Percentiles rank a stretch among this genome's conserved stretches.
phyloP scores from a whole-genome alignment of 108 stramenopile genomes.

The Cyclotella cryptica region DNA sequence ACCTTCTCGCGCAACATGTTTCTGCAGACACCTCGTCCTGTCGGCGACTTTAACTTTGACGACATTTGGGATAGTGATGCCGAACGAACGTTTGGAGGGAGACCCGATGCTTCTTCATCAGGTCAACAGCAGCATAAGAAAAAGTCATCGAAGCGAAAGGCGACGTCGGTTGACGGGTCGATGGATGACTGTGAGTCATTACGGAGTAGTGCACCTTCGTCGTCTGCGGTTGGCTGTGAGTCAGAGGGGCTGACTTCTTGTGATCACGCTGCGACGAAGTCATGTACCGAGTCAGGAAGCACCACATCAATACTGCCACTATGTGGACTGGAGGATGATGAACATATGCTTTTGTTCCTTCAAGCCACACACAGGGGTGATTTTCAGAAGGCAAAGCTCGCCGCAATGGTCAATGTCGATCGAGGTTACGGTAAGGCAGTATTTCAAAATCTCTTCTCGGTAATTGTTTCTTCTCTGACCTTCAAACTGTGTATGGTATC shows the following conservation, averaged over 20 bases:
- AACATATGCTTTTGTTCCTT: constrained; percentile 44
- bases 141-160: constrained; percentile 39
- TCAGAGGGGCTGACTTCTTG: neutral
- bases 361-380: constrained; percentile 38
- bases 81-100: constrained; percentile 29
- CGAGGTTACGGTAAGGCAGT: constrained; percentile 45
- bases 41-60: constrained; percentile 38
- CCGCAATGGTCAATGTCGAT: constrained; percentile 46
- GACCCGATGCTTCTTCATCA: neutral
- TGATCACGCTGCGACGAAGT: neutral
- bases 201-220: constrained; percentile 6
- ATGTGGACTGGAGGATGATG: constrained; percentile 53
- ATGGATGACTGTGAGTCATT: constrained; percentile 13
- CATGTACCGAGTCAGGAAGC: constrained; percentile 9
- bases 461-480: neutral
- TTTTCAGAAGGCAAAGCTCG: constrained; percentile 43
- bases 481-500: neutral
- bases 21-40: constrained; percentile 49
- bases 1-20: constrained; percentile 46
- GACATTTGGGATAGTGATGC: constrained; percentile 48
- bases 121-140: constrained; percentile 15
- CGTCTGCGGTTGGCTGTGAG: constrained; percentile 1
- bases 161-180: neutral
- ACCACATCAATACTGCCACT: constrained; percentile 22
- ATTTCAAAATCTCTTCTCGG: neutral